Conservation (phyloP, 1,284 basidiomycete species). For the Moniliella sp. region DNA sequence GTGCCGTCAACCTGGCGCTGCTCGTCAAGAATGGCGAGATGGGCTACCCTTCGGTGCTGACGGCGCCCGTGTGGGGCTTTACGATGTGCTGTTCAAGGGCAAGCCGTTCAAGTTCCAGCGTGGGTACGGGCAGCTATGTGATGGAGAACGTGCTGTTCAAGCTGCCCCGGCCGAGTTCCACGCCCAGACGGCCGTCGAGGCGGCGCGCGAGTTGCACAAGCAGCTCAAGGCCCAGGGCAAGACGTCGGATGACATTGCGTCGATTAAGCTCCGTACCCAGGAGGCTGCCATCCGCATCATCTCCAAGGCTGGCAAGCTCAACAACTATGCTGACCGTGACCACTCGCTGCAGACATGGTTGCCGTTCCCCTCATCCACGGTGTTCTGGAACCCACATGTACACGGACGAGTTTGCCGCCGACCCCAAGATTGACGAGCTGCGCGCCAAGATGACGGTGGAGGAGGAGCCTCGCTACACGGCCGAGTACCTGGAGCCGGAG, state of each 20-base stretch:
- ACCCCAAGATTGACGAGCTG: constrained; percentile 29
- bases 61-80: constrained; percentile 89
- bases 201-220: constrained; percentile 37
- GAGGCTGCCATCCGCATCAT: constrained; percentile 78
- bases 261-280: constrained; percentile 68
- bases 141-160: constrained; percentile 96
- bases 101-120: constrained; percentile 76
- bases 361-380: constrained; percentile 31
- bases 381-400: constrained; percentile 28
- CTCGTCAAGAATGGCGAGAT: constrained; percentile 77
- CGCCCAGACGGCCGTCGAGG: constrained; percentile 38
- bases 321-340: constrained; percentile 48
- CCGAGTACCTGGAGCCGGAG: constrained; percentile 51
- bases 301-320: constrained; percentile 71
- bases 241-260: constrained; percentile 70
- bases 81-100: constrained; percentile 83
- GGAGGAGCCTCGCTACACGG: constrained; percentile 33
- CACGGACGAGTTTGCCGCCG: constrained; percentile 27
- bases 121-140: constrained; percentile 49
- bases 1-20: constrained; percentile 71
- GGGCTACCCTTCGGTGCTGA: constrained; percentile 63
- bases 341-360: constrained; percentile 31
- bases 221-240: constrained; percentile 57
- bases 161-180: constrained; percentile 86
- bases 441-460: constrained; percentile 23